These are phyloP conservation scores for Cubamyces lactineus DNA, from an alignment of 768 basidiomycete genomes.

Conservation along the genomic window DNA sequence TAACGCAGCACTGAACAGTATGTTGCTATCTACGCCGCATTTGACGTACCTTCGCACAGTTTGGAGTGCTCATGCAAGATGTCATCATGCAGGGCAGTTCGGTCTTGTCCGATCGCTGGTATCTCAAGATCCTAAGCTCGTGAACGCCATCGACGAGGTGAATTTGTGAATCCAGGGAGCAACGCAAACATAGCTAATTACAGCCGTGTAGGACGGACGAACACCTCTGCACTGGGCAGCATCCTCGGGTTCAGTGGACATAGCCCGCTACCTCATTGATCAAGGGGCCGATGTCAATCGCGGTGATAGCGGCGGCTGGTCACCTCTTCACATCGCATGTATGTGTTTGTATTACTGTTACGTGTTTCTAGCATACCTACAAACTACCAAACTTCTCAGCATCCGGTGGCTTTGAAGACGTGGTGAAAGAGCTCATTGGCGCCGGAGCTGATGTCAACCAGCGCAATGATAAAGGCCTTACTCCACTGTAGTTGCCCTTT, in stretches of 20 bases:
- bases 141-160: slow-evolving; percentile 69
- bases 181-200: not conserved
- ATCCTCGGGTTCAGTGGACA: slow-evolving; percentile 69
- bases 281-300: slow-evolving; percentile 71
- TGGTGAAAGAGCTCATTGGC: slow-evolving; percentile 77
- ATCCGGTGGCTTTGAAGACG: slow-evolving; percentile 77
- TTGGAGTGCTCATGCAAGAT: not conserved
- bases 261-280: slow-evolving; percentile 68
- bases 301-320: slow-evolving; percentile 72
- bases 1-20: slow-evolving; percentile 72
- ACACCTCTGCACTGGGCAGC: slow-evolving; percentile 90
- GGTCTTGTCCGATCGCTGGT: slow-evolving; percentile 70
- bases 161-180: slow-evolving; percentile 10
- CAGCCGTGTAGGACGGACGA: slow-evolving; percentile 61
- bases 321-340: slow-evolving; percentile 82
- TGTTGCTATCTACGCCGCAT: not conserved
- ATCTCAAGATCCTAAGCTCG: slow-evolving; percentile 59
- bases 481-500: slow-evolving; percentile 67
- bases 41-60: too few relatives aligned
- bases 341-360: slow-evolving; percentile 14
- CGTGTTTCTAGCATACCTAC: not conserved
- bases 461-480: slow-evolving; percentile 81
- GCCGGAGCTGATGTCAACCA: slow-evolving; percentile 84
- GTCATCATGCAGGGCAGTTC: slow-evolving; percentile 57
- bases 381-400: slow-evolving; percentile 45